Base-by-base conservation (phyloP, 2,329 filamentous ascomycete genomes). In the Juglanconis sp. region DNA sequence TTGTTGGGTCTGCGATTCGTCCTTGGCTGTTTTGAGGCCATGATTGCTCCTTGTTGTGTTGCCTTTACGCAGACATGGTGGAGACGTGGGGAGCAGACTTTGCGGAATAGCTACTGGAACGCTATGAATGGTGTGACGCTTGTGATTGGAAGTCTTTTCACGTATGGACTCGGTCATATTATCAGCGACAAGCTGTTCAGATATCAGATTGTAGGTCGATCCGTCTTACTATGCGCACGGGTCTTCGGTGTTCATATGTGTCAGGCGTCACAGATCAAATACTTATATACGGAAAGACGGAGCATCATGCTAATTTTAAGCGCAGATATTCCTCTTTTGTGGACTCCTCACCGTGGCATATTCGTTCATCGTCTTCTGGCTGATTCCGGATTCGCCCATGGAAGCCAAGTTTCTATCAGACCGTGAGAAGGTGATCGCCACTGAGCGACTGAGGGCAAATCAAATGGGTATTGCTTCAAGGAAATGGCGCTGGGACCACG, bases 331-430 rank as follows among this genome's bases (percentile, higher is more conserved):
- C 30, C 73, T 81, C 57, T 77, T 79, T 65, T 79, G 76, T 56
- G 81, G 81, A 2, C 65, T 76, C 7, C 69, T 86, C 51, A 85
- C 82, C 0, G 77, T 85, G 5, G 70, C 76, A 1, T 83, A 81
- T 61, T 77, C 81, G 1, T 65, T 76, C 0, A 67, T 81, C 11
- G 79, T 88, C 5, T 77, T 84, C 71, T 57, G 80, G 17, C 80
- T 81, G 55, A 85, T 89, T 77, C 87, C 87, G 0, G 87, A 89
- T 65, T 86, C 84, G 0, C 86, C 87, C 0, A 80, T 86, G 67
- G 78, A 82, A 30, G 79, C 84, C 1, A 82, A 79, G 24, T 87
- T 86, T 53, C 74, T 88, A 2, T 76, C 72, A 0, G 77, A 81
- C 4, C 74, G 81, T 13, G 85, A 88, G 50, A 86, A 82, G 58